These are phyloP conservation scores for Scheffersomyces coipomensis DNA, from an alignment of 805 yeast species.

Conservation along the genomic window DNA sequence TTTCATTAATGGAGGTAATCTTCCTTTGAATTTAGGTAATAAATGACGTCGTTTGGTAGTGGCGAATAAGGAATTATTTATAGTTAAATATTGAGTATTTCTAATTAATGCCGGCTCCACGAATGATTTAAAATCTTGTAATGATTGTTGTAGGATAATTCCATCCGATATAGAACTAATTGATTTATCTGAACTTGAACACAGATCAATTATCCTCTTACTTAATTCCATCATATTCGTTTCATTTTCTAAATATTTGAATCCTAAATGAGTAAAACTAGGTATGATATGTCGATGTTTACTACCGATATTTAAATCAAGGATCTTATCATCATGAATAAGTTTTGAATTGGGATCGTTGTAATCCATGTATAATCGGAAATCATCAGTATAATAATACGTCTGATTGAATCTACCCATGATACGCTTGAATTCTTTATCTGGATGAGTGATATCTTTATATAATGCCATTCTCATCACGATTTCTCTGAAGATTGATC, in stretches of 20 bases:
- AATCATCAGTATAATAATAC: neutral
- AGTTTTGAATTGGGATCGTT: neutral
- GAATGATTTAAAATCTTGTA: too few relatives aligned
- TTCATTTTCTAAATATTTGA: constrained; percentile 6
- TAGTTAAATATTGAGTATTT: constrained; percentile 2
- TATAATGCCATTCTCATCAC: constrained; percentile 1
- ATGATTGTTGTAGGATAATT: too few relatives aligned
- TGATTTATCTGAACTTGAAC: too few relatives aligned
- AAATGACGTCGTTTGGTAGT: constrained; percentile 4
- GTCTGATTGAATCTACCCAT: too few relatives aligned
- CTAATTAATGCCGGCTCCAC: too few relatives aligned
- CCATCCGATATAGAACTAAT: too few relatives aligned
- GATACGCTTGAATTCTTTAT: too few relatives aligned
- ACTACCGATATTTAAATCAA: constrained; percentile 1
- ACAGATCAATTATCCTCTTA: neutral
- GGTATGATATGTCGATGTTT: constrained; percentile 4
- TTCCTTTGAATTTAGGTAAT: constrained; percentile 3
- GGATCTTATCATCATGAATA: too few relatives aligned
- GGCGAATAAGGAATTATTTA: constrained; percentile 3
- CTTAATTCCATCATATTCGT: neutral
- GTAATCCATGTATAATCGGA: neutral
- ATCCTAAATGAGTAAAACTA: constrained; percentile 7
- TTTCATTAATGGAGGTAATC: constrained; percentile 5
- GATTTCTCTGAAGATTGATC: constrained; percentile 4
- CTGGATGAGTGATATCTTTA: too few relatives aligned